Conservation (phyloP, 2,329 filamentous ascomycete species). For the Ophiosphaerella korrae region DNA sequence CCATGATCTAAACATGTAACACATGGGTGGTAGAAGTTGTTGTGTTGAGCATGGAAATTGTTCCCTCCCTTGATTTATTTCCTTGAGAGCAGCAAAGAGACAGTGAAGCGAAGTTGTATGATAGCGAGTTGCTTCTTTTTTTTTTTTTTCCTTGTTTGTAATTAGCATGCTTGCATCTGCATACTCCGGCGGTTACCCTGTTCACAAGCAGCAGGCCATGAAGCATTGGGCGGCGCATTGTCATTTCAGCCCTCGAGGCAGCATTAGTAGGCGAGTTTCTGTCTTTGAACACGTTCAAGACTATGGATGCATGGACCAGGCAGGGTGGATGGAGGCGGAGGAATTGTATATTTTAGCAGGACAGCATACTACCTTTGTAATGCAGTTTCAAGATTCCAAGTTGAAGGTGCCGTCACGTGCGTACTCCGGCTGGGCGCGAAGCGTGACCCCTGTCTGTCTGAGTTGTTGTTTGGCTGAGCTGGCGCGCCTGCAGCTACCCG, state of each 20-base stretch:
- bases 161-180: conserved; percentile 12
- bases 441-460: too few species aligned
- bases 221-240: conserved; percentile 30
- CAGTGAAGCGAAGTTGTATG: conserved; percentile 8
- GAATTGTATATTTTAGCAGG: too few species aligned
- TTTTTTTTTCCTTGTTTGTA: conserved; percentile 9
- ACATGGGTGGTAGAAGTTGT: background rate
- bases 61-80: too few species aligned
- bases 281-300: background rate
- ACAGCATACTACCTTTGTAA: background rate
- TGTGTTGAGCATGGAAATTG: too few species aligned
- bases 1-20: conserved; percentile 57
- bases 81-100: too few species aligned
- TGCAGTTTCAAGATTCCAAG: background rate
- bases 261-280: conserved; percentile 18
- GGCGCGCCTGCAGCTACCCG: too few species aligned
- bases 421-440: too few species aligned
- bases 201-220: conserved; percentile 5
- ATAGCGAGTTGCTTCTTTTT: conserved; percentile 12
- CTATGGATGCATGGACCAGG: background rate
- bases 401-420: background rate
- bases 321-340: too few species aligned
- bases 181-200: conserved; percentile 22
- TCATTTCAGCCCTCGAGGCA: conserved; percentile 12
- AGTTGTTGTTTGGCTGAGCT: too few species aligned